Conservation (phyloP, 768 basidiomycete species). For the Dendrothele bispora region DNA sequence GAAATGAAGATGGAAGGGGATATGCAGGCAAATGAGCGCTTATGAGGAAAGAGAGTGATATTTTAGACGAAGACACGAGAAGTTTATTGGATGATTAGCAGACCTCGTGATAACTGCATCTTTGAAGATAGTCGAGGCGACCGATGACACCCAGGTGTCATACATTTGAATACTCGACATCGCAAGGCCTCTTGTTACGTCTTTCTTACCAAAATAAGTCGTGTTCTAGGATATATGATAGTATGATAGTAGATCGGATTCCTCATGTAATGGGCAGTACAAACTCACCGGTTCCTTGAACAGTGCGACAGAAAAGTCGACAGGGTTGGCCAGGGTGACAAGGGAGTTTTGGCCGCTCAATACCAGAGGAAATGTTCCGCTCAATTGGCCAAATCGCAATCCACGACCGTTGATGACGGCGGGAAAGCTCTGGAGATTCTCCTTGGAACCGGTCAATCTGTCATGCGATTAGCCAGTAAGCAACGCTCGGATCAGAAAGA, state of each 20-base stretch:
- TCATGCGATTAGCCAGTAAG: not conserved
- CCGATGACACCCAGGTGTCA: conserved; percentile 43
- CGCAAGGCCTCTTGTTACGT: conserved; percentile 64
- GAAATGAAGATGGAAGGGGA: conserved; percentile 63
- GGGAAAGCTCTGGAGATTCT: conserved; percentile 45
- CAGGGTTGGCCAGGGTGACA: no score
- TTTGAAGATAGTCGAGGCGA: conserved; percentile 21
- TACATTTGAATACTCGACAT: conserved; percentile 33
- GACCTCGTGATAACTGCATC: conserved; percentile 39
- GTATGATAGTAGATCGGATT: not conserved
- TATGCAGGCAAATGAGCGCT: conserved; percentile 54
- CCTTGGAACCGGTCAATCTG: conserved; percentile 28
- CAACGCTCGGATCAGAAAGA: conserved; percentile 5
- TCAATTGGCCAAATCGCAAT: conserved; percentile 55
- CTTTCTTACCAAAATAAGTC: conserved; percentile 39
- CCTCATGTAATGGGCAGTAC: no score
- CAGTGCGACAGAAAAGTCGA: no score
- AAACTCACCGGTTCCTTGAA: no score
- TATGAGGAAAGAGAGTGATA: conserved; percentile 5
- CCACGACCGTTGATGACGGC: conserved; percentile 54
- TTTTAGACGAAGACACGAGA: not conserved
- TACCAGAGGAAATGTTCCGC: conserved; percentile 52
- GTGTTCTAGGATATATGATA: not conserved
- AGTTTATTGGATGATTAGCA: conserved; percentile 11
- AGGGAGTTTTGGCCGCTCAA: no score